Conservation (phyloP, 2,329 filamentous ascomycete genomes). For the Curvularia sp. region DNA sequence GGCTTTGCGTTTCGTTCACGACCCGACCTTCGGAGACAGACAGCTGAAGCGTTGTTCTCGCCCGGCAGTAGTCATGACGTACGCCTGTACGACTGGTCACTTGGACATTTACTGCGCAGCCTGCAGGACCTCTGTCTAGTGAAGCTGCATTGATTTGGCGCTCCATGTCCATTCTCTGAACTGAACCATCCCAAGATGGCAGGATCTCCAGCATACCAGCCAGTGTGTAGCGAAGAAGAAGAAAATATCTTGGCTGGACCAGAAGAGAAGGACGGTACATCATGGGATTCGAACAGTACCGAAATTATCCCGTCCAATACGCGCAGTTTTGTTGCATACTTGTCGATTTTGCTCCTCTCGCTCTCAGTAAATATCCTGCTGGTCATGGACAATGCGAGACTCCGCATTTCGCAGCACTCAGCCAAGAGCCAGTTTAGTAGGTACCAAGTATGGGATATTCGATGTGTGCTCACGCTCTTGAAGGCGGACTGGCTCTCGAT, state of each 20-base stretch:
- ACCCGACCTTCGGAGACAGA: slow-evolving; percentile 32
- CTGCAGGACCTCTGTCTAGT: slow-evolving; percentile 6
- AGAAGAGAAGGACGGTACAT: slow-evolving; percentile 34
- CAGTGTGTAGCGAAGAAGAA: slow-evolving; percentile 36
- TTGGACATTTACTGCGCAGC: slow-evolving; percentile 15
- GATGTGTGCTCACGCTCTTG: slow-evolving; percentile 4
- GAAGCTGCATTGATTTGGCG: slow-evolving; percentile 8
- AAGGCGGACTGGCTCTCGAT: slow-evolving; percentile 41
- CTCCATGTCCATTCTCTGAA: slow-evolving; percentile 7
- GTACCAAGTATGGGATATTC: slow-evolving; percentile 3
- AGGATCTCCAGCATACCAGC: slow-evolving; percentile 35
- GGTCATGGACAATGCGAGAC: slow-evolving; percentile 35
- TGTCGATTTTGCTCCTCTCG: slow-evolving; percentile 40
- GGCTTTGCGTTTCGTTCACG: slow-evolving; percentile 31
- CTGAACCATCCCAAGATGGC: slow-evolving; percentile 28
- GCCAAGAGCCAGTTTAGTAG: slow-evolving; percentile 38
- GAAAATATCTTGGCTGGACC: slow-evolving; percentile 21
- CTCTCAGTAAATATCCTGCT: slow-evolving; percentile 41
- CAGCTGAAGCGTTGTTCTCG: slow-evolving; percentile 12
- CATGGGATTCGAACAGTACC: slow-evolving; percentile 35
- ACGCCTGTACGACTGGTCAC: slow-evolving; percentile 15
- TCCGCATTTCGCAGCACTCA: slow-evolving; percentile 25
- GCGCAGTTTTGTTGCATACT: slow-evolving; percentile 34
- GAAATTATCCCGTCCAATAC: slow-evolving; percentile 39
- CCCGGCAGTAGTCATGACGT: slow-evolving; percentile 15